Evolutionary conservation across 345 rosid species (phyloP).

Genomic region (Trapa bicornis): DNA sequence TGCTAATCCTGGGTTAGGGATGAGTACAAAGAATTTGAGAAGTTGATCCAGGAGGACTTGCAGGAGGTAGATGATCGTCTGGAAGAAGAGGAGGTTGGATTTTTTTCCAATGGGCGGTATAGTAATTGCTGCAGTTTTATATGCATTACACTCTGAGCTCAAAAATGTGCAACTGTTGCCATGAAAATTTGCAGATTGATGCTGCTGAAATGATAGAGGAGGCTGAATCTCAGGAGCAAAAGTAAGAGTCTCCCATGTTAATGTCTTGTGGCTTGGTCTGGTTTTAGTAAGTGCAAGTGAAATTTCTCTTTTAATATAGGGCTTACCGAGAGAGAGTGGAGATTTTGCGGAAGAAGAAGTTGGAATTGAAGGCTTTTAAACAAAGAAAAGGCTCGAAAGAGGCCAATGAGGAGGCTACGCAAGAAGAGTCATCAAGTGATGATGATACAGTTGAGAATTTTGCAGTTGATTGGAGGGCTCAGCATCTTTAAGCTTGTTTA

Average conservation of each 20-base stretch:
- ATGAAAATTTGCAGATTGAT: constrained; percentile 47
- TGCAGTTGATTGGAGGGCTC: constrained; percentile 94
- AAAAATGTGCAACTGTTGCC: background rate
- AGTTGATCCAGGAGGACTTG: constrained; percentile 82
- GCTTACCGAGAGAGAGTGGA: constrained; percentile 53
- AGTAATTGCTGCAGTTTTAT: background rate
- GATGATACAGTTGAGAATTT: constrained; percentile 50
- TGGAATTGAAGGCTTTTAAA: constrained; percentile 60
- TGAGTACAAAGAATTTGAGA: constrained; percentile 91
- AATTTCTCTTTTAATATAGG: constrained; percentile 21
- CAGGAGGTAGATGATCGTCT: constrained; percentile 74
- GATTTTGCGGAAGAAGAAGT: constrained; percentile 44
- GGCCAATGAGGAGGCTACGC: constrained; percentile 17
- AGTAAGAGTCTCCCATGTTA: constrained; percentile 26
- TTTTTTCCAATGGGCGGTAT: background rate
- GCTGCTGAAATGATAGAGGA: constrained; percentile 93
- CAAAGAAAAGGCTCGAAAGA: constrained; percentile 30
- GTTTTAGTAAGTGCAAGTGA: background rate
- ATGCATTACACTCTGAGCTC: background rate
- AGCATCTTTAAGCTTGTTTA: constrained; percentile 42
- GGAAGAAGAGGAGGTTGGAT: constrained; percentile 89
- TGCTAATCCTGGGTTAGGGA: constrained; percentile 36
- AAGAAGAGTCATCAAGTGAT: constrained; percentile 51
- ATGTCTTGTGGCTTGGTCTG: background rate
- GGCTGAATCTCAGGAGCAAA: constrained; percentile 76